Base-by-base conservation (phyloP, 1,284 basidiomycete species). In the Moesziomyces antarcticus region DNA sequence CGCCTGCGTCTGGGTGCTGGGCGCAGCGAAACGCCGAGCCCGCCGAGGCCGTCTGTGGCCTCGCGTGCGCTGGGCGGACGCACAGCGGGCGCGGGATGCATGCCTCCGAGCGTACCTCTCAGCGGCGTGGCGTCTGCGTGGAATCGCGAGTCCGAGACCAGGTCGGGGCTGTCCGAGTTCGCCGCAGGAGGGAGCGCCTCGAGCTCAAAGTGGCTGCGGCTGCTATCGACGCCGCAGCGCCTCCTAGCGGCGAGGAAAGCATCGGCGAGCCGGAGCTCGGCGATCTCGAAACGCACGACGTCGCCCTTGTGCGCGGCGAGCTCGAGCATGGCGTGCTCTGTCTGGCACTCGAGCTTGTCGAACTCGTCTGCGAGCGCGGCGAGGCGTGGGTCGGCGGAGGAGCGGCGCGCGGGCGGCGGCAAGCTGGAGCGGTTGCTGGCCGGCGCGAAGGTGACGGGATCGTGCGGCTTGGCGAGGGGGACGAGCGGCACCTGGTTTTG, bases 311-410 rank as follows among this genome's bases (percentile, higher is more conserved):
- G 37, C n/a, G 22, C 18, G 8, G 27, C 22, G 14, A 58, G 21
- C 21, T 47, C 21, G 21, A 58, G 21, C 61, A 65, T 41, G 40
- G 64, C 53, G 7, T 40, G 43, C 42, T 72, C 63, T 22, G 57
- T 49, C 42, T 59, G 49, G 45, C 69, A 67, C 22, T 72, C 69
- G 14, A 72, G 33, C 47, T 72, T 72, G 51, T 72, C 69, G 44
- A 72, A 72, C 25, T 66, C 69, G 43, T 72, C 69, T 27, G 49
- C 48, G 22, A 66, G 46, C 33, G 54, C 47, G 2, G 57, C 50
- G 14, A n/a, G 27, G 11, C 46, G 20, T 20, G 9, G 21, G 40
- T 18, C 42, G n/a, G 18, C 51, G 40, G 30, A 30, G 30, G 30
- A 30, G 30, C 6, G 18, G 16, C 45, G n/a, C 7, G 43, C 27